Evolutionary conservation across 1,284 basidiomycete genomes (phyloP).

Genomic region (Boletus semigastroideus): DNA sequence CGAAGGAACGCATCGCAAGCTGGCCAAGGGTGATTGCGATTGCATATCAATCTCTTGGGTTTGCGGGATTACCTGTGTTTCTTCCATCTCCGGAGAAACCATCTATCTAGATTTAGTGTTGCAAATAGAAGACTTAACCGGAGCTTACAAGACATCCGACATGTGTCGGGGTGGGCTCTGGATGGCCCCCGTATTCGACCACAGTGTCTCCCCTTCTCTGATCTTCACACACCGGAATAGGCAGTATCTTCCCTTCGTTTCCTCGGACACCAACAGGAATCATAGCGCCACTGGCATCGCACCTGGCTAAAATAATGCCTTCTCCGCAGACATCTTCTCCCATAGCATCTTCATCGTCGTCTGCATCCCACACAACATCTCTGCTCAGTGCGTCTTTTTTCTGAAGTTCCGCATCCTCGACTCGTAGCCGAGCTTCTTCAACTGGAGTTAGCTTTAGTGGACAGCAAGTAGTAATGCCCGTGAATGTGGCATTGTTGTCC

Average conservation of each 20-base stretch:
- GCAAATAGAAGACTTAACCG: background rate
- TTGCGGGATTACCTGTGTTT: slow-evolving; percentile 42
- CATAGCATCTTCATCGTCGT: slow-evolving; percentile 53
- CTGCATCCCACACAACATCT: slow-evolving; percentile 51
- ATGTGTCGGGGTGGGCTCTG: slow-evolving; percentile 52
- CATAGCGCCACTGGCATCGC: slow-evolving; percentile 18
- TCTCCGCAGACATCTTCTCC: slow-evolving; percentile 52
- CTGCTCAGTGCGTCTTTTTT: slow-evolving; percentile 43
- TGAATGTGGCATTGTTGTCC: slow-evolving; percentile 56
- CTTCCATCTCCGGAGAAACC: slow-evolving; percentile 34
- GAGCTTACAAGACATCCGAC: slow-evolving; percentile 56
- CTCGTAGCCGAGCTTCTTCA: slow-evolving; percentile 53
- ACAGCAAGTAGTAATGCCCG: slow-evolving; percentile 45
- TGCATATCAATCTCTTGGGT: slow-evolving; percentile 35
- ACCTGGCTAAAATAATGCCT: slow-evolving; percentile 36
- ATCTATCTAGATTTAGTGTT: slow-evolving; percentile 16
- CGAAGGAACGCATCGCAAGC: slow-evolving; percentile 13
- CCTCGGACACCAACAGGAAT: slow-evolving; percentile 50
- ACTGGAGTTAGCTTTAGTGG: slow-evolving; percentile 48
- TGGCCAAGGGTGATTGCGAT: slow-evolving; percentile 16
- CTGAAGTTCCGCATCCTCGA: slow-evolving; percentile 57
- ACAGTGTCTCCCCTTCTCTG: slow-evolving; percentile 27
- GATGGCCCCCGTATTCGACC: slow-evolving; percentile 50
- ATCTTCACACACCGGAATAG: slow-evolving; percentile 31
- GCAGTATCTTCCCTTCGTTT: slow-evolving; percentile 43